Base-by-base conservation (phyloP, 805 yeast species). In the Candida glaebosa region DNA sequence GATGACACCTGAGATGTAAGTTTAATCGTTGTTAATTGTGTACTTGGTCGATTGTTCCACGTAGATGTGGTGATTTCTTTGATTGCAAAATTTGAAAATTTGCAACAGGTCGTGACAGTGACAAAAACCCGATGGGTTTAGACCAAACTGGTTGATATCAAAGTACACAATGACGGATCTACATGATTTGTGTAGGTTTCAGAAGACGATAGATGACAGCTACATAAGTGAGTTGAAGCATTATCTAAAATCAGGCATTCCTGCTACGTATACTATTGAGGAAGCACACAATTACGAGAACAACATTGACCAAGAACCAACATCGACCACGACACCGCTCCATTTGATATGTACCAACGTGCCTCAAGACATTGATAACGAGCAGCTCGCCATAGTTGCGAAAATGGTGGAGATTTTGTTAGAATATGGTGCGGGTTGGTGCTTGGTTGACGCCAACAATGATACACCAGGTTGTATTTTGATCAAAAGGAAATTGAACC, bases 361-460 rank as follows among this genome's bases (percentile, higher is more conserved):
- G 9, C 73, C 74, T 1, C 73, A 75, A 0, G 76, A 78, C 45
- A 44, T 62, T 2, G 53, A 63, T 0, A 70, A 62, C 0, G 84
- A 79, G 41, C 69, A 71, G 41, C 48, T 57, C 1, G 38, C 35
- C 2, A 68, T 78, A 1, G 73, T 82, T 0, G 43, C 64, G 24
- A 58, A 63, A 9, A 72, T 90, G 79, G 79, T 87, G 44, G 77
- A 78, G 20, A 73, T 69, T 16, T 61, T 90, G 44, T 82, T 90
- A 49, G 80, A 86, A 54, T 84, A 80, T 57, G 97, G 97, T 20
- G 96, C 96, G 0, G 95, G 95, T 7, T 90, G 97, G 97, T 82
- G 84, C 60, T 71, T 86, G 51, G 67, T 81, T 2, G 95, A 89
- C 58, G 75, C 70, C 44, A 76, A 82, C 40, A 72, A 79, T 49